phyloP scores from a whole-genome alignment of 225 moss, liverwort and hornwort genomes.

The Marchantia polymorpha region DNA sequence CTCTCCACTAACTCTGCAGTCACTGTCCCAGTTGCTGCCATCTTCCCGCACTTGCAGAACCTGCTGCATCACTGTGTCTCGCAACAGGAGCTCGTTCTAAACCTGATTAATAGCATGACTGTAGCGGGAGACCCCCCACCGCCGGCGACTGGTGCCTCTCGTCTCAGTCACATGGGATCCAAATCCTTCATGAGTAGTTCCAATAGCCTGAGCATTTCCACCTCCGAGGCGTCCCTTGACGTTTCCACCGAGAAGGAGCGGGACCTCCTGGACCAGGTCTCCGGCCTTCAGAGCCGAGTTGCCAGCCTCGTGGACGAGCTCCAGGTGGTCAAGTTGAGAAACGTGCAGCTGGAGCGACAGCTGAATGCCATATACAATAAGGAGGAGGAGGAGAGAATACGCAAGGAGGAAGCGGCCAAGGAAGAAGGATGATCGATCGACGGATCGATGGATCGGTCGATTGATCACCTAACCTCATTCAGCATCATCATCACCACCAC shows the following conservation, averaged over 20 bases:
- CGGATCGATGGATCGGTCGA: too few relatives aligned
- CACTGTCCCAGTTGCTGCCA: too few relatives aligned
- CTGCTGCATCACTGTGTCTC: too few relatives aligned
- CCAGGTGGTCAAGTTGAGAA: conserved; percentile 35
- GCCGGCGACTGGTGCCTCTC: neutral
- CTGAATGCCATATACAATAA: conserved; percentile 24
- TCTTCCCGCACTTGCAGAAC: too few relatives aligned
- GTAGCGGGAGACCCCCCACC: too few relatives aligned
- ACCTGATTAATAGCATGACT: too few relatives aligned
- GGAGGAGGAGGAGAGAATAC: conserved; percentile 36
- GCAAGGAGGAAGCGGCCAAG: conserved; percentile 20
- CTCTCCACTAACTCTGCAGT: too few relatives aligned
- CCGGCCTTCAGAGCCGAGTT: conserved; percentile 25
- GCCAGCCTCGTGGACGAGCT: conserved; percentile 38
- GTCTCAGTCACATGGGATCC: conserved; percentile 6
- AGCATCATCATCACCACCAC: too few relatives aligned
- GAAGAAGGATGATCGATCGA: conserved; percentile 15
- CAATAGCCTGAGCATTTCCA: neutral
- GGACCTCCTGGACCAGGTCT: conserved; percentile 28
- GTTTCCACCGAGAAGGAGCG: conserved; percentile 24
- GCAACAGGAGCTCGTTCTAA: too few relatives aligned
- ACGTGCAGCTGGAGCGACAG: conserved; percentile 40
- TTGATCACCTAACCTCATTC: neutral
- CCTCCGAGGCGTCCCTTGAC: conserved; percentile 4
- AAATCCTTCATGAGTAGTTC: conserved; percentile 22